Evolutionary conservation across 73 alveolate species (phyloP).

Genomic region (Tetrahymena borealis): DNA sequence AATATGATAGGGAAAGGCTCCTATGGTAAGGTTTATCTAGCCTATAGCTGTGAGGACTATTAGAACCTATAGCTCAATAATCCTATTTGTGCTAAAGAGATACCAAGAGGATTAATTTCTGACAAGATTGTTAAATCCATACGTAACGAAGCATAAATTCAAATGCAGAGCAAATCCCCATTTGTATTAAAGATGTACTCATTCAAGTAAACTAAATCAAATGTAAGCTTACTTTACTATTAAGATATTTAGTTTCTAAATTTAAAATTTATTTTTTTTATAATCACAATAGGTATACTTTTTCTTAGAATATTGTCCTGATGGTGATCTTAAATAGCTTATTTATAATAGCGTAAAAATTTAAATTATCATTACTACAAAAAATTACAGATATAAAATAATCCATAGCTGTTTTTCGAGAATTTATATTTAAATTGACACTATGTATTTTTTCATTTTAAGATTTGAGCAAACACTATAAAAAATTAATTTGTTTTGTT

Average conservation of each 20-base stretch:
- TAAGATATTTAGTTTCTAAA: background rate
- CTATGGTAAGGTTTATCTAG: background rate
- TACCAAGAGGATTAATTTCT: background rate
- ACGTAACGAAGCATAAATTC: background rate
- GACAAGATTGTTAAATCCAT: background rate
- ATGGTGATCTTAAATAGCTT: background rate
- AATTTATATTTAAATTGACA: no score
- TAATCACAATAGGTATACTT: background rate
- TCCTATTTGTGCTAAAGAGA: background rate
- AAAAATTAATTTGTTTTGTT: no score
- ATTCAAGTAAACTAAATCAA: background rate
- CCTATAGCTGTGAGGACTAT: background rate
- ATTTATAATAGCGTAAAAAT: background rate
- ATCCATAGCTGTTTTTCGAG: background rate
- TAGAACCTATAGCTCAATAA: background rate
- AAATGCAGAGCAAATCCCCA: background rate
- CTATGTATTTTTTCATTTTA: no score
- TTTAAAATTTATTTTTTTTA: background rate
- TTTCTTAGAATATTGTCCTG: background rate
- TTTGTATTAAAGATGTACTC: background rate
- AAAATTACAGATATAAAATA: no score
- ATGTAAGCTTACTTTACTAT: no score
- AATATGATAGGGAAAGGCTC: background rate
- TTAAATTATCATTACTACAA: background rate
- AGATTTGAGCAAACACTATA: no score